Conservation (phyloP, 768 basidiomycete genomes). For the Suillus subalutaceus region DNA sequence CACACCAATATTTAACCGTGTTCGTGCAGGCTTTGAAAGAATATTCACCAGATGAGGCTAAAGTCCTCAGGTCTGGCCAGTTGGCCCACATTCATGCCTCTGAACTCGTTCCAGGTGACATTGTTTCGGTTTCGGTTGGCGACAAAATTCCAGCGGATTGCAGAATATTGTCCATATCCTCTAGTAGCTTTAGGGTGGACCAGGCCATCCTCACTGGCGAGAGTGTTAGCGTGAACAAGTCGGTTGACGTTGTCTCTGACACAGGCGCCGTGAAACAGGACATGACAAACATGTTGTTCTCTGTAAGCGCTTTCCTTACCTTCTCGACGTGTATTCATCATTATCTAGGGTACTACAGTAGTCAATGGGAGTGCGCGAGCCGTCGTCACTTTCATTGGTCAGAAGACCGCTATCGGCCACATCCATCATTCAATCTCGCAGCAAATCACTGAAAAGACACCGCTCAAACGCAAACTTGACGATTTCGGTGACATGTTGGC, state of each 20-base stretch:
- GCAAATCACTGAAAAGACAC: constrained; percentile 95
- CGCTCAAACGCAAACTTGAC: constrained; percentile 94
- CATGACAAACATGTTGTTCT: constrained; percentile 96
- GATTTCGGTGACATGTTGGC: constrained; percentile 98
- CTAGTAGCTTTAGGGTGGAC: constrained; percentile 92
- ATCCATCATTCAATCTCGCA: constrained; percentile 96
- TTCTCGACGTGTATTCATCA: constrained; percentile 1
- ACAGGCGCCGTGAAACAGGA: constrained; percentile 91
- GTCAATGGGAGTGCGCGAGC: constrained; percentile 92
- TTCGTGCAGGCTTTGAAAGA: constrained; percentile 83
- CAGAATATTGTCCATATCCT: constrained; percentile 84
- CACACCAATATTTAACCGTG: neutral
- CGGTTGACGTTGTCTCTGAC: constrained; percentile 67
- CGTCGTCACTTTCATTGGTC: constrained; percentile 85
- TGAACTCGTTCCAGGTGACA: constrained; percentile 93
- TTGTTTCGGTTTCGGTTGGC: constrained; percentile 88
- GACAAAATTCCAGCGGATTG: constrained; percentile 97
- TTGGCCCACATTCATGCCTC: constrained; percentile 78
- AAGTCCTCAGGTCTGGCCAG: constrained; percentile 76
- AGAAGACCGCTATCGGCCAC: constrained; percentile 90
- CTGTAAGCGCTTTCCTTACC: constrained; percentile 49
- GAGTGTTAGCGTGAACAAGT: constrained; percentile 87
- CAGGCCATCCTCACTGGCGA: constrained; percentile 98
- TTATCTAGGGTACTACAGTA: constrained; percentile 84
- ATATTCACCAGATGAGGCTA: constrained; percentile 97